Evolutionary conservation across 2,329 filamentous ascomycete species (phyloP).

Genomic region (Pseudogymnoascus sp.): DNA sequence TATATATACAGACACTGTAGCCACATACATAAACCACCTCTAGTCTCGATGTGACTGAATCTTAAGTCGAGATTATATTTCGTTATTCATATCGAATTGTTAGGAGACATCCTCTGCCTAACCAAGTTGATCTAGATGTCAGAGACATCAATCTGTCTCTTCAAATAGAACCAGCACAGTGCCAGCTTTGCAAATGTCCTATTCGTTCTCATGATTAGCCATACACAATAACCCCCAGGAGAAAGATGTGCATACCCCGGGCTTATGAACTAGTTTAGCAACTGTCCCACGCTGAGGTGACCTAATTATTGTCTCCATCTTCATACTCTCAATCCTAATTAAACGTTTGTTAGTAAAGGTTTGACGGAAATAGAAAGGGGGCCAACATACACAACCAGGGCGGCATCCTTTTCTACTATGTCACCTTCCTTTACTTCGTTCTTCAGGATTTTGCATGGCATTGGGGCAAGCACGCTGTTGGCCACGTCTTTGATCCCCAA

Average conservation of each 20-base stretch:
- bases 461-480: slow-evolving; percentile 82
- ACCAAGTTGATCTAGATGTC: not conserved
- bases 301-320: slow-evolving; percentile 80
- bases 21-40: not conserved
- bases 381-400: slow-evolving; percentile 65
- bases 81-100: slow-evolving; percentile 1
- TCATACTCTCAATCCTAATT: slow-evolving; percentile 71
- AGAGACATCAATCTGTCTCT: slow-evolving; percentile 24
- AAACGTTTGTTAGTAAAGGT: not conserved
- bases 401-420: slow-evolving; percentile 72
- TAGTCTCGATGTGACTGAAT: not conserved
- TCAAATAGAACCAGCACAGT: slow-evolving; percentile 68
- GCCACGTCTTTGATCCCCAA: slow-evolving; percentile 71
- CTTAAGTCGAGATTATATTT: not conserved
- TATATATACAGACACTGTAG: not conserved
- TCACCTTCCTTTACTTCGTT: slow-evolving; percentile 83
- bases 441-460: slow-evolving; percentile 93
- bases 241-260: slow-evolving; percentile 49
- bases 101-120: not conserved
- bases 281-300: slow-evolving; percentile 66
- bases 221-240: slow-evolving; percentile 9
- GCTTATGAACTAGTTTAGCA: slow-evolving; percentile 63
- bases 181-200: slow-evolving; percentile 73
- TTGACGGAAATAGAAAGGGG: slow-evolving; percentile 16
- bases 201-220: slow-evolving; percentile 14